Conservation (phyloP, 495 filamentous ascomycete genomes). For the Trichoderma erinaceum region DNA sequence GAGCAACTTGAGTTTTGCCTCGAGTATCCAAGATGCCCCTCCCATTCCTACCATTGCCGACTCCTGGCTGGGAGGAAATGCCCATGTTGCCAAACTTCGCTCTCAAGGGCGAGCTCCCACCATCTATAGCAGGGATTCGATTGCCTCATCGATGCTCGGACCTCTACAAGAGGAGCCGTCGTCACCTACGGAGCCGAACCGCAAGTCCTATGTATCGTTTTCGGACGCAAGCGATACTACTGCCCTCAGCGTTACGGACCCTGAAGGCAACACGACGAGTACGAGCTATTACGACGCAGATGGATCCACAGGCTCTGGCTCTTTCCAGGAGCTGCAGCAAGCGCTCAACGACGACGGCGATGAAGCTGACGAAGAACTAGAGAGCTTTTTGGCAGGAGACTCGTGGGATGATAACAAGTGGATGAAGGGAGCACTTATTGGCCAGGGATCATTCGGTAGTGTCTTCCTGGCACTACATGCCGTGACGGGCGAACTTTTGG, state of each 20-base stretch:
- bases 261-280: constrained; percentile 58
- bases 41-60: constrained; percentile 96
- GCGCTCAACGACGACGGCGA: constrained; percentile 82
- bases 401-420: constrained; percentile 93
- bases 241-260: constrained; percentile 62
- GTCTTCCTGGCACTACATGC: constrained; percentile 96
- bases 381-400: constrained; percentile 80
- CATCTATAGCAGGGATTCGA: constrained; percentile 68
- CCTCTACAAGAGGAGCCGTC: constrained; percentile 77
- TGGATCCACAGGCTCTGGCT: constrained; percentile 52
- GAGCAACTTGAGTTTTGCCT: constrained; percentile 88
- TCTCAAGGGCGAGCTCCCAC: constrained; percentile 33
- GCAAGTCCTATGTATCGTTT: constrained; percentile 95
- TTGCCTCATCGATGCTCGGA: constrained; percentile 82
- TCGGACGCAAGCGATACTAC: constrained; percentile 60
- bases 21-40: constrained; percentile 79
- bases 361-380: constrained; percentile 71
- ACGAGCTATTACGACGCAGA: constrained; percentile 83
- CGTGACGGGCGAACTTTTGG: constrained; percentile 94
- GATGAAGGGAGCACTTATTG: constrained; percentile 98
- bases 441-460: constrained; percentile 93
- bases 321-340: constrained; percentile 49
- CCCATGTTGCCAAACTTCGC: constrained; percentile 44
- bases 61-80: constrained; percentile 69
- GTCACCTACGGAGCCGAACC: constrained; percentile 69